Evolutionary conservation across 73 alveolate species (phyloP).

Genomic region (Tetrahymena elliotti): DNA sequence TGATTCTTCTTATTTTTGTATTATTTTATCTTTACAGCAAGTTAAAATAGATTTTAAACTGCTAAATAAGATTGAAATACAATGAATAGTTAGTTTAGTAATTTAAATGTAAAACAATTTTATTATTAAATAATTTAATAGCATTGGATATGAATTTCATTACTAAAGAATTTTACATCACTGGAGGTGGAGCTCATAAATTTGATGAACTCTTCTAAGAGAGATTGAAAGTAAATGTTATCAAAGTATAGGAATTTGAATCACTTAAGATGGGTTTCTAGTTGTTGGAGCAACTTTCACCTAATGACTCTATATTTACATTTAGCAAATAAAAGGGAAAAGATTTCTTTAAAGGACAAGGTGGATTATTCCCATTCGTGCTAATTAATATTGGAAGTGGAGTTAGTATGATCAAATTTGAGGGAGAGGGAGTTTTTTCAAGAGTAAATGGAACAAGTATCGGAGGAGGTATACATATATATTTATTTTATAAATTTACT

Average conservation of each 20-base stretch:
- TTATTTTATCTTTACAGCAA: too few species aligned
- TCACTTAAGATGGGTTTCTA: constrained; percentile 16
- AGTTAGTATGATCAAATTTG: constrained; percentile 37
- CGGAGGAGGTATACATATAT: constrained; percentile 32
- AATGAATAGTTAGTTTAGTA: too few species aligned
- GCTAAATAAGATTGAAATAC: too few species aligned
- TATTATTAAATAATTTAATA: not conserved
- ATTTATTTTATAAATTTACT: not conserved
- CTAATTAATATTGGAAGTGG: constrained; percentile 34
- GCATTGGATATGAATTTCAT: not conserved
- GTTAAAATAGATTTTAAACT: not conserved
- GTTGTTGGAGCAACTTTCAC: not conserved
- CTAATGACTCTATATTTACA: constrained; percentile 4
- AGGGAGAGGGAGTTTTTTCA: constrained; percentile 5
- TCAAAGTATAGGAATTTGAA: constrained; percentile 25
- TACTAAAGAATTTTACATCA: constrained; percentile 18
- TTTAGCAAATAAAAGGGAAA: not conserved
- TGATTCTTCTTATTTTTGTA: too few species aligned
- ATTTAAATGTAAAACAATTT: too few species aligned
- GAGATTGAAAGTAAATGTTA: not conserved
- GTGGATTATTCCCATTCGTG: constrained; percentile 23
- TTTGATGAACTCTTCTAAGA: constrained; percentile 1
- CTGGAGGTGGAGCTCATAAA: constrained; percentile 43
- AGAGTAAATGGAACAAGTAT: constrained; percentile 29
- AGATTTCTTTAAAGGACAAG: constrained; percentile 5